Percentiles rank a stretch among this genome's conserved stretches.
Conservation (phyloP, 192 early-diverging fungal genomes). For the Funneliformis mosseae region DNA sequence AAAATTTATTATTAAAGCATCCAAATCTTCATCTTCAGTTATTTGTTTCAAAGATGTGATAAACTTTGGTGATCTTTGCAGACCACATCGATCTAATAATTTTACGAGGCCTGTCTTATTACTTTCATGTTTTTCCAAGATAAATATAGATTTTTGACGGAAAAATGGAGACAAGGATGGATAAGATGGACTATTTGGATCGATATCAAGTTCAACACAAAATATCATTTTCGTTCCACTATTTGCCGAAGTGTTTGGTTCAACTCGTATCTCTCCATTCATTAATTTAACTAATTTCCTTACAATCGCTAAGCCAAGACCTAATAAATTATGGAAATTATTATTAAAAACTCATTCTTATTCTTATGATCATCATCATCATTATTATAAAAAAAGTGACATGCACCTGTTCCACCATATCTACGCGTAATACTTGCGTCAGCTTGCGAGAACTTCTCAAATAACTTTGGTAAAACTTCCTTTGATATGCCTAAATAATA, state of each 20-base stretch:
- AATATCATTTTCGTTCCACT: constrained; percentile 28
- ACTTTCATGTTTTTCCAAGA: constrained; percentile 4
- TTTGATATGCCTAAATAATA: constrained; percentile 18
- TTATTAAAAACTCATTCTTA: no score
- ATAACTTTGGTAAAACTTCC: constrained; percentile 35
- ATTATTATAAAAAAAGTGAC: neutral
- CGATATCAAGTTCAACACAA: neutral
- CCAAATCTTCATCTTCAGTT: neutral
- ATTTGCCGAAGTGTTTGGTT: neutral
- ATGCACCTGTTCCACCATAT: constrained; percentile 48
- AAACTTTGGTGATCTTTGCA: neutral
- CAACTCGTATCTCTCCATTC: constrained; percentile 43
- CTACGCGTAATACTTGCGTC: constrained; percentile 48
- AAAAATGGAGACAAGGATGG: neutral
- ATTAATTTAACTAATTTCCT: constrained; percentile 44
- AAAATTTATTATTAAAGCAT: constrained; percentile 7
- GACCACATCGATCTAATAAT: neutral
- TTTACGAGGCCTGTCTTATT: neutral
- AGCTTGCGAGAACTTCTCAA: constrained; percentile 51
- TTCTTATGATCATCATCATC: neutral
- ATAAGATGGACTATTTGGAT: constrained; percentile 1
- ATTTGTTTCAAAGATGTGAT: neutral
- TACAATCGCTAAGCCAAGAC: constrained; percentile 45
- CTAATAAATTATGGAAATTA: neutral
- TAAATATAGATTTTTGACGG: neutral